phyloP scores from a whole-genome alignment of 2,329 filamentous ascomycete species.

The Pseudogymnoascus sp. region DNA sequence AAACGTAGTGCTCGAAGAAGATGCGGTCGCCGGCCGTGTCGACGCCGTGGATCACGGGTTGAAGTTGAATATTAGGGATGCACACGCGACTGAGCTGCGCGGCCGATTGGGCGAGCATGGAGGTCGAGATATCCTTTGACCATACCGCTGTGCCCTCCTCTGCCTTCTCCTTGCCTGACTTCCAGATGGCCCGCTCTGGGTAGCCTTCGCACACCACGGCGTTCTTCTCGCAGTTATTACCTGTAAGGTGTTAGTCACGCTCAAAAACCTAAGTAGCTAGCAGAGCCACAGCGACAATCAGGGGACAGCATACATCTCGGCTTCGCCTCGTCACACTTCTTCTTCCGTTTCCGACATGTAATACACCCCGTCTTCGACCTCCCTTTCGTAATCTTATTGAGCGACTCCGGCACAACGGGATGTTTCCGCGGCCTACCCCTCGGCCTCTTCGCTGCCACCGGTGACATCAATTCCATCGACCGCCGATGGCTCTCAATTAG shows the following conservation, averaged over 20 bases:
- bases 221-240: slow-evolving; percentile 88
- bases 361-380: slow-evolving; percentile 63
- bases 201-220: slow-evolving; percentile 88
- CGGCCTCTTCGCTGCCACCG: slow-evolving; percentile 46
- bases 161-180: slow-evolving; percentile 67
- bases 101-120: slow-evolving; percentile 29
- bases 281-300: background rate
- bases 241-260: slow-evolving; percentile 35
- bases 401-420: slow-evolving; percentile 49
- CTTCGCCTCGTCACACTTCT: slow-evolving; percentile 66
- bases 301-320: slow-evolving; percentile 51
- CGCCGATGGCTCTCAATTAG: background rate
- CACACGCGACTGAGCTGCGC: slow-evolving; percentile 44
- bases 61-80: slow-evolving; percentile 49
- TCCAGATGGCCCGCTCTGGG: slow-evolving; percentile 79
- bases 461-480: background rate
- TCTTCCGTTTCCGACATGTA: slow-evolving; percentile 61
- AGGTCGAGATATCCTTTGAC: slow-evolving; percentile 18
- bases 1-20: slow-evolving; percentile 78
- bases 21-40: slow-evolving; percentile 73
- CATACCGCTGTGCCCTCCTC: slow-evolving; percentile 52
- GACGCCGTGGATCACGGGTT: slow-evolving; percentile 69
- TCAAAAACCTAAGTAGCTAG: background rate
- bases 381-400: slow-evolving; percentile 71
- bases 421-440: slow-evolving; percentile 80